Base-by-base conservation (phyloP, 1,284 basidiomycete species). In the Ceraceosorus guamensis region DNA sequence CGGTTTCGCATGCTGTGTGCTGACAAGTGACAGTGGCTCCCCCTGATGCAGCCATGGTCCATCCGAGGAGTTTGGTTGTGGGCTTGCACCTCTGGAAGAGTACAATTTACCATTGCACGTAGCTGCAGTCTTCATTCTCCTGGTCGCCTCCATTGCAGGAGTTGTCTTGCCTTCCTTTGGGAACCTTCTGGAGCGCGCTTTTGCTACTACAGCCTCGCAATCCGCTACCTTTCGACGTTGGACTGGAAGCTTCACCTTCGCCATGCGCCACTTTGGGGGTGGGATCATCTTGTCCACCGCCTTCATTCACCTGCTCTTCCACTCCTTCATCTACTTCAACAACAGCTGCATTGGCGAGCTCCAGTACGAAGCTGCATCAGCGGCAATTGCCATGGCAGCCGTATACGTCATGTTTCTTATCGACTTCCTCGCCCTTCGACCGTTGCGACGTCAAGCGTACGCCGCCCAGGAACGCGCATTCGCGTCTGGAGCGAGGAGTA, bases 221-320 rank as follows among this genome's bases (percentile, higher is more conserved):
- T 59, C 41, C 30, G 37, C 31, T 31, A 10, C 11, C 3, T 52
- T 46, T 11, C 35, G 48, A 14, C 4, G 10, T 1, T 55, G 59
- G 56, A 48, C 53, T 11, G 47, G 55, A 8, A 56, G 59, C 16
- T n/a, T 59, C n/a, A 59, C 63, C 49, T 66, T 66, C 56, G 50
- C 60, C 54, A 59, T 48, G 34, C 16, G 46, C 32, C 61, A 64
- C 53, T 61, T 62, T 46, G 76, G 76, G 13, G 70, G 69, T 4
- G 79, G 79, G 30, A 71, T 81, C 56, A 79, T 80, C 60, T 61
- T 80, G 39, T 71, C 73, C 4, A 80, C 79, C 0, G 79, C 79
- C 0, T 80, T 80, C 55, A 75, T 76, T 30, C 79, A 80, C 55
- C 68, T 80, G 0, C 68, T 80, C 0, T 77, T 71, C 61, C 78